phyloP scores from a whole-genome alignment of 2,329 filamentous ascomycete genomes.

The Fusarium stilboides region DNA sequence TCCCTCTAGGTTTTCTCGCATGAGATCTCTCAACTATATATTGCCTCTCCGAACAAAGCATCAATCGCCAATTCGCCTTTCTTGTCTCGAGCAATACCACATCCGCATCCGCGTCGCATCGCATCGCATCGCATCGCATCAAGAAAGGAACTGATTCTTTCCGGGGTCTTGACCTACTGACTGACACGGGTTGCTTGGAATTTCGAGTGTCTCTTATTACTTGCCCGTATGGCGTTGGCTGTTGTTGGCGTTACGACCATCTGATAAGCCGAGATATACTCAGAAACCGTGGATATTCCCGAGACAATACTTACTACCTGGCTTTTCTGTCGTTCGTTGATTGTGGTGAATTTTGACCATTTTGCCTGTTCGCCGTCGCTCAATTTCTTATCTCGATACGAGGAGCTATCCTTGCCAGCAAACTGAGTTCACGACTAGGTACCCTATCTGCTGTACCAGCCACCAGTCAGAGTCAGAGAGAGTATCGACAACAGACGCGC shows the following conservation, averaged over 20 bases:
- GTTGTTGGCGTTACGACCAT: conserved; percentile 20
- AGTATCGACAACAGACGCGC: not conserved
- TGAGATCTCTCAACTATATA: not conserved
- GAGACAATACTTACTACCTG: conserved; percentile 8
- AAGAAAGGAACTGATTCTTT: not conserved
- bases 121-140: not conserved
- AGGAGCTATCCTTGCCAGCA: conserved; percentile 13
- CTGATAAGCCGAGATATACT: conserved; percentile 14
- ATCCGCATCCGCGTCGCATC: too few species aligned
- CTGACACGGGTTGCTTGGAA: conserved; percentile 15
- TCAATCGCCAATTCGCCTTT: not conserved
- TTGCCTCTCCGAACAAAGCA: not conserved
- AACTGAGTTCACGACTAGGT: conserved; percentile 22
- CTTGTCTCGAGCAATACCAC: not conserved
- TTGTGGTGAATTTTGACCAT: conserved; percentile 29
- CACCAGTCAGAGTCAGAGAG: conserved; percentile 1
- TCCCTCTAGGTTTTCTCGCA: not conserved
- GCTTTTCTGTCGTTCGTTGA: conserved; percentile 6
- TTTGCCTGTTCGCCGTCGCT: conserved; percentile 4
- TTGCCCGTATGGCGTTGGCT: conserved; percentile 5
- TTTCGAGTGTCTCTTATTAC: conserved; percentile 5
- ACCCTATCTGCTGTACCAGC: not conserved
- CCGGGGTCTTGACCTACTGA: not conserved
- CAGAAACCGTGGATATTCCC: conserved; percentile 9
- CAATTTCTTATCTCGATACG: conserved; percentile 32